Evolutionary conservation across 169 alveolate species (phyloP), one percentile per base, ranked within the genome.

Genomic region (Theileria annulata): DNA sequence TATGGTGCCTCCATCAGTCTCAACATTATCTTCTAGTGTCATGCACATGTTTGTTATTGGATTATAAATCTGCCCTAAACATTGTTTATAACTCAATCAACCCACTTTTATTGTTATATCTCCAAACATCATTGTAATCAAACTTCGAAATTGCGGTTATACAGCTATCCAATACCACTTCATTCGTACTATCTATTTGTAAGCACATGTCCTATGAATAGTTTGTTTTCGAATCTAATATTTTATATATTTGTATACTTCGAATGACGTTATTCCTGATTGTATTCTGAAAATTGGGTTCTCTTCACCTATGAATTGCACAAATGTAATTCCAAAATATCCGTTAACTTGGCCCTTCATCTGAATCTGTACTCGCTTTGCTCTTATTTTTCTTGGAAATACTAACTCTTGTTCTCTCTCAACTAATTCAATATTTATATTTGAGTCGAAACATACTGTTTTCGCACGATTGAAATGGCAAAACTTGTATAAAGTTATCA

Each of bases 261-360:
- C 90, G 15, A 71, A 75, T 28, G 93, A 93, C n/a, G 97, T 91
- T 72, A 94, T 94, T 3, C 97, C 97, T 35, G 95, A 87, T 28
- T 91, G 95, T 56, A 94, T 93, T 78, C 95, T 84, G 37, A 94
- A 80, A 0, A 91, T 74, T 13, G 97, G 96, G 62, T 91, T 77
- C 37, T 93, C 95, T n/a, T 88, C 90, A 17, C 94, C 94, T 31
- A 82, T 82, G 21, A 93, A 93, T 75, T 93, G 95, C 35, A 91
- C 90, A 30, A 89, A 92, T 63, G 86, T 93, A 19, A 94, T 92
- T 5, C 97, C 97, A 80, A 94, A 92, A 66, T 88, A 94, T 47
- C 91, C 92, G 58, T 88, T 91, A 35, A 88, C 81, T n/a, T 92
- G 92, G 30, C 88, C 79, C 58, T 92, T 86, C 97, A 94, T 93